Base-by-base conservation (phyloP, 768 basidiomycete genomes). In the Mycena floridula region DNA sequence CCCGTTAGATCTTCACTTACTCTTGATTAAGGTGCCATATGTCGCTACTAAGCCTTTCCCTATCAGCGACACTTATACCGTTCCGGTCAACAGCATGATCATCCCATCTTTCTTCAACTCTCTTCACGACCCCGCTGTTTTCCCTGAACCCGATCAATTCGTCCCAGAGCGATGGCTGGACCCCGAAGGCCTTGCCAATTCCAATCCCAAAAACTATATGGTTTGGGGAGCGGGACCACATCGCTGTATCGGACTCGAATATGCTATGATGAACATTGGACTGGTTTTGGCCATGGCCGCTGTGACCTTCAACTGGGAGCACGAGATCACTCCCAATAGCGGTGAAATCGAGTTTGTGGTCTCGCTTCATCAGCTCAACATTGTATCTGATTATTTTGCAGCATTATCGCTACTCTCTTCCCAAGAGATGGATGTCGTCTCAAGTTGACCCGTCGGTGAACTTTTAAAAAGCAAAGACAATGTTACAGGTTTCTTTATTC, bases 361-460 rank as follows among this genome's bases (percentile, higher is more conserved):
- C 25, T 28, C 37, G 44, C 15, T 40, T 40, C 11, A 8, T 42
- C 8, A 48, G 22, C n/a, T 27, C 54, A 13, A 25, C 30, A 51
- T 23, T 51, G 26, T 48, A 15, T 3, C 46, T 35, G 35, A 15
- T 25, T 5, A 8, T 18, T 26, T 23, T 25, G 20, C 40, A 90
- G 88, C 40, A 90, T 97, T 50, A 91, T 97, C 53, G 89, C 94
- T n/a, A 96, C 92, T 18, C 66, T 98, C 35, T 99, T 99, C 80
- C 96, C 96, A 9, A 84, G 89, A 62, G 94, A 97, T 57, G 90
- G 89, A 35, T 90, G 91, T 54, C 65, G 77, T 46, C 73, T 97
- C 50, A 88, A 81, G 58, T 77, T 95, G 54, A 73, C 77, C 2
- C 85, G 89, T 24, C 79, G 85, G n/a, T n/a, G n/a, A n/a, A n/a